Percentiles rank a stretch among this genome's conserved stretches.
Conservation (phyloP, 108 stramenopile genomes). For the Pseudonitzschia delicatissima region DNA sequence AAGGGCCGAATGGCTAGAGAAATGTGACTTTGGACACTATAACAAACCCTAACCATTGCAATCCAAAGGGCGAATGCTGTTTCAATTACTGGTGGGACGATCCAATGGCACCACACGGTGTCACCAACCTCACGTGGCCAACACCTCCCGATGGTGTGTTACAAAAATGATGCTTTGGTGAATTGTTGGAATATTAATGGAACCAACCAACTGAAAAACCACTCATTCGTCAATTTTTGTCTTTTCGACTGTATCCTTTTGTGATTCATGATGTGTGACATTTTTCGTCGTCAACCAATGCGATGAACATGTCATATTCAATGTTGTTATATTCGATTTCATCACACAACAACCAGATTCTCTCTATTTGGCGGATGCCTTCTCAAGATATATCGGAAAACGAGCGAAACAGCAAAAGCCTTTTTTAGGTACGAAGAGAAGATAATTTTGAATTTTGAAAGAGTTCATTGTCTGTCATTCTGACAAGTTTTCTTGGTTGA, state of each 20-base stretch:
- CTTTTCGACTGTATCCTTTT: too few species aligned
- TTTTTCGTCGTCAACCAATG: too few species aligned
- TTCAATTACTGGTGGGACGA: constrained; percentile 46
- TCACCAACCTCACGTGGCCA: constrained; percentile 35
- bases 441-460: background rate
- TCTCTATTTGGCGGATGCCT: constrained; percentile 28
- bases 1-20: constrained; percentile 24
- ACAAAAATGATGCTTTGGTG: too few species aligned
- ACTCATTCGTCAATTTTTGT: too few species aligned
- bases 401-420: constrained; percentile 9
- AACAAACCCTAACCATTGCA: constrained; percentile 25
- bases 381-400: constrained; percentile 21
- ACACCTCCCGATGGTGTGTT: constrained; percentile 21
- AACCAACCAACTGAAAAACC: too few species aligned
- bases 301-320: too few species aligned
- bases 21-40: constrained; percentile 35
- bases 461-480: background rate
- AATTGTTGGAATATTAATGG: too few species aligned
- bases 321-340: too few species aligned
- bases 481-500: too few species aligned
- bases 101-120: constrained; percentile 24
- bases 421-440: constrained; percentile 10
- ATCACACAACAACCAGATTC: too few species aligned
- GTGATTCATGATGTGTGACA: too few species aligned
- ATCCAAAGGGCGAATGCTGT: constrained; percentile 25